phyloP scores from a whole-genome alignment of 495 filamentous ascomycete species.

The Recurvomyces mirabilis region DNA sequence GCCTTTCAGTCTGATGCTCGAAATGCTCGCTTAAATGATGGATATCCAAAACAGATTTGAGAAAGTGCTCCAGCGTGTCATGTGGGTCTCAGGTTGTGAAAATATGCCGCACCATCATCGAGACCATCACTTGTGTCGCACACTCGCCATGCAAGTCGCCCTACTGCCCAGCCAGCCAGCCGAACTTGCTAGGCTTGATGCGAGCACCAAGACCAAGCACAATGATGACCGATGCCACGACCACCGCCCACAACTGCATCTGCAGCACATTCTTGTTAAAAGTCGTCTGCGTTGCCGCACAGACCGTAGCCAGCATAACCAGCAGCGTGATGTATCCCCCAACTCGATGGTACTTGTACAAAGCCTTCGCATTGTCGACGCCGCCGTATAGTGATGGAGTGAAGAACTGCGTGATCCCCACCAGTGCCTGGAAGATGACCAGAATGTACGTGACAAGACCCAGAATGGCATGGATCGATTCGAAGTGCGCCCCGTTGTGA shows the following conservation, averaged over 20 bases:
- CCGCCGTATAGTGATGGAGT: conserved; percentile 61
- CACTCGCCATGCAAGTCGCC: neutral
- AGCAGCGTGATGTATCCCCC: conserved; percentile 65
- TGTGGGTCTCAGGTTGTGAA: too few species aligned
- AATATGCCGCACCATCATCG: too few species aligned
- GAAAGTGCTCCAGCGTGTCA: too few species aligned
- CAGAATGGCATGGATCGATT: conserved; percentile 66
- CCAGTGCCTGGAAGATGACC: conserved; percentile 57
- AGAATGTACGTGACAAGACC: conserved; percentile 65
- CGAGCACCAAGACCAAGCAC: conserved; percentile 61
- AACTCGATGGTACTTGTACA: conserved; percentile 82
- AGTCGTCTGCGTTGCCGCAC: conserved; percentile 61
- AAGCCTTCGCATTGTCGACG: conserved; percentile 60
- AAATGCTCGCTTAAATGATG: too few species aligned
- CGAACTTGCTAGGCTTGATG: conserved; percentile 75
- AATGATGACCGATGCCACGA: conserved; percentile 48
- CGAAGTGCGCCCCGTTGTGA: conserved; percentile 54
- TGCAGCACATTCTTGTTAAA: conserved; percentile 50
- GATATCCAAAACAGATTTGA: too few species aligned
- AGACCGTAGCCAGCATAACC: conserved; percentile 60
- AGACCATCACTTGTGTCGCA: neutral
- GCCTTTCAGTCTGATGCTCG: too few species aligned
- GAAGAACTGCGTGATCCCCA: conserved; percentile 73
- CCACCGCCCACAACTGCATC: conserved; percentile 62
- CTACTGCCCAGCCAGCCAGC: conserved; percentile 33